Evolutionary conservation across 441 rosid genomes (phyloP).

Genomic region (Gossypium gossypioides): DNA sequence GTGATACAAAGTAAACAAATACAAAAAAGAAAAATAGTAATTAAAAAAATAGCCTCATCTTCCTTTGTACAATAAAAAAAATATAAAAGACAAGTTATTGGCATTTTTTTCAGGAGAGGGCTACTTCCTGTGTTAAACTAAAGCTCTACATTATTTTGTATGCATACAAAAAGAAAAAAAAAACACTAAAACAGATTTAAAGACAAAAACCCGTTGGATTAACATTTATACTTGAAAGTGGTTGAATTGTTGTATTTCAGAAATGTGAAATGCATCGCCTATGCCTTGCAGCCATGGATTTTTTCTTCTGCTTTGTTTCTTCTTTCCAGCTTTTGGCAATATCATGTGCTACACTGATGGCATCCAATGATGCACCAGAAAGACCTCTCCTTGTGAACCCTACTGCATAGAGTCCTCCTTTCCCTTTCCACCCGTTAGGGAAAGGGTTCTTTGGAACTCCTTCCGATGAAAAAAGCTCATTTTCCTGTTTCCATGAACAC

Average conservation of each 20-base stretch:
- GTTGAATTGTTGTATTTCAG: slow-evolving; percentile 12
- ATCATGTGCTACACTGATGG: slow-evolving; percentile 48
- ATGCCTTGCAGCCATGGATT: slow-evolving; percentile 36
- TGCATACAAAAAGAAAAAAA: neutral
- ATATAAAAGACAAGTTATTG: slow-evolving; percentile 8
- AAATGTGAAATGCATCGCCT: slow-evolving; percentile 77
- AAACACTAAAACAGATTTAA: slow-evolving; percentile 27
- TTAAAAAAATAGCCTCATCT: slow-evolving; percentile 44
- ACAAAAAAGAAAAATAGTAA: neutral
- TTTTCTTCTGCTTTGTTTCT: slow-evolving; percentile 53
- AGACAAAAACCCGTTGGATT: neutral
- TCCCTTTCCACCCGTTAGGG: slow-evolving; percentile 78
- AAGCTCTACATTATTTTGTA: neutral
- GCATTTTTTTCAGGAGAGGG: slow-evolving; percentile 30
- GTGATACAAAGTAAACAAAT: neutral
- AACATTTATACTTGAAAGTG: neutral
- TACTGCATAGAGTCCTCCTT: slow-evolving; percentile 62
- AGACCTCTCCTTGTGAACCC: slow-evolving; percentile 74
- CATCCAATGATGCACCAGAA: slow-evolving; percentile 61
- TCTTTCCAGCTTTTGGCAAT: slow-evolving; percentile 61
- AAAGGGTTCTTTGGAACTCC: slow-evolving; percentile 53
- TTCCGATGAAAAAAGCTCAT: slow-evolving; percentile 47
- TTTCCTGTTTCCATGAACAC: slow-evolving; percentile 30
- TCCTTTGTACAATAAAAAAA: slow-evolving; percentile 25
- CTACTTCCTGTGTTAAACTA: neutral